Base-by-base conservation (phyloP, 139 green algal genomes). In the Mychonastes homosphaera region DNA sequence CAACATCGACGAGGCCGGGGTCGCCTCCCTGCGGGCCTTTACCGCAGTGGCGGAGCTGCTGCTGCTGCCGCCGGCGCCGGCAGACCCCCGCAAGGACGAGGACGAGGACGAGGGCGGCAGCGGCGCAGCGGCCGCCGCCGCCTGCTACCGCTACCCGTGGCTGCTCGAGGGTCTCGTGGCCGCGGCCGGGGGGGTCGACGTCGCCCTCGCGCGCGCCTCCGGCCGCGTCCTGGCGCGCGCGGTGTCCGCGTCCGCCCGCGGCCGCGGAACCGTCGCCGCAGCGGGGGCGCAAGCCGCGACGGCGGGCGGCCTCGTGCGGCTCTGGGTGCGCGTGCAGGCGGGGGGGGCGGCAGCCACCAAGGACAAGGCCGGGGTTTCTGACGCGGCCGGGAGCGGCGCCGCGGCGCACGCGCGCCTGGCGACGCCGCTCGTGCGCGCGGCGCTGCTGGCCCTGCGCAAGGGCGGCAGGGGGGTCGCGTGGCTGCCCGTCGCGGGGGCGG, bases 111-210 rank as follows among this genome's bases (percentile, higher is more conserved):
- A 53, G 28, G 47, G 44, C n/a, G 48, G 48, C 49, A 38, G 57
- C 57, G 1, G 47, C 57, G 16, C 44, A 56, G 16, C 45, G 50
- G 49, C 33, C 59, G 52, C 2, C 29, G 30, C 4, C 33, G 40
- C 32, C 4, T 55, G 7, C 30, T 55, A 43, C 27, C 26, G 32
- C 40, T 64, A 7, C 28, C 56, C 10, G 24, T 5, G 2, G 6
- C 35, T 82, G 39, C 28, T 96, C 32, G 75, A 87, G 41, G 89
- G 87, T 5, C 54, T 96, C 33, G 74, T 82, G 0, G 73, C 85
- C n/a, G 84, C 76, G 34, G 79, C 89, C 6, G 89, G 89, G 9
- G 81, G 84, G 9, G 63, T 95, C 21, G 83, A 90, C 47, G 72
- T 75, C 1, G 70, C 74, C 7, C 70, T 97, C 4, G 39, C 67